Evolutionary conservation across 2,329 filamentous ascomycete genomes (phyloP).

Genomic region (Phialemonium atrogriseum): DNA sequence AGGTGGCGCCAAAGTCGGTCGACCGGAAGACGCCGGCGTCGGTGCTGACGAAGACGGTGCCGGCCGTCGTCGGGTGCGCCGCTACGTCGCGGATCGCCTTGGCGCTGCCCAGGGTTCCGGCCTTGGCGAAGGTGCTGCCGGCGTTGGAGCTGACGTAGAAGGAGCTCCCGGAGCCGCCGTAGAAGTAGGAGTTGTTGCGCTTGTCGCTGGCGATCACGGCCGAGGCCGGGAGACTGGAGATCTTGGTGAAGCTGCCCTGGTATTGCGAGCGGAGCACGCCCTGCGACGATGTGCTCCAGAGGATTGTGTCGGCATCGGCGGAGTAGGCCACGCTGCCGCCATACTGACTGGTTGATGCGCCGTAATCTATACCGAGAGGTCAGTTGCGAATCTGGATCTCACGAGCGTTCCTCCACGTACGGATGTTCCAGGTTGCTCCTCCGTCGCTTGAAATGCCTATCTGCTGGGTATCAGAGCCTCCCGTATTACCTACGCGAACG

Average conservation of each 20-base stretch:
- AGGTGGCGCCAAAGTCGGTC: constrained; percentile 40
- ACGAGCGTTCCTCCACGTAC: constrained; percentile 23
- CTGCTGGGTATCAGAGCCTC: constrained; percentile 25
- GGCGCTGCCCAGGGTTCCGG: constrained; percentile 27
- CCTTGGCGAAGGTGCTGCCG: constrained; percentile 34
- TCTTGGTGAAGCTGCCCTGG: constrained; percentile 32
- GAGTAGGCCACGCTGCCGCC: constrained; percentile 27
- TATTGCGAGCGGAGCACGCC: constrained; percentile 34
- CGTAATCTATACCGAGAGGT: constrained; percentile 1
- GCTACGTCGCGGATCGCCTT: constrained; percentile 46
- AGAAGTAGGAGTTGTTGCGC: constrained; percentile 42
- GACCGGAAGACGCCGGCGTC: constrained; percentile 45
- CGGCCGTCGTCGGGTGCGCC: constrained; percentile 45
- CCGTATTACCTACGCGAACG: constrained; percentile 37
- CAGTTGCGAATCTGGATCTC: no score
- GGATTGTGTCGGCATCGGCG: constrained; percentile 38
- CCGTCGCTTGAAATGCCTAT: constrained; percentile 38
- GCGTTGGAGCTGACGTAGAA: constrained; percentile 45
- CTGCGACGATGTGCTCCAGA: constrained; percentile 34
- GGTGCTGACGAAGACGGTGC: constrained; percentile 52
- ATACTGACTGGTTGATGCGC: constrained; percentile 1
- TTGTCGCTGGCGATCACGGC: constrained; percentile 47
- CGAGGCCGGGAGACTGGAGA: constrained; percentile 33
- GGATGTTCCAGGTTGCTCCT: constrained; percentile 34
- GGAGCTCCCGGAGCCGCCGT: constrained; percentile 33